These are phyloP conservation scores for Skeletonema potamos DNA, from an alignment of 108 stramenopile species.

Conservation along the genomic window DNA sequence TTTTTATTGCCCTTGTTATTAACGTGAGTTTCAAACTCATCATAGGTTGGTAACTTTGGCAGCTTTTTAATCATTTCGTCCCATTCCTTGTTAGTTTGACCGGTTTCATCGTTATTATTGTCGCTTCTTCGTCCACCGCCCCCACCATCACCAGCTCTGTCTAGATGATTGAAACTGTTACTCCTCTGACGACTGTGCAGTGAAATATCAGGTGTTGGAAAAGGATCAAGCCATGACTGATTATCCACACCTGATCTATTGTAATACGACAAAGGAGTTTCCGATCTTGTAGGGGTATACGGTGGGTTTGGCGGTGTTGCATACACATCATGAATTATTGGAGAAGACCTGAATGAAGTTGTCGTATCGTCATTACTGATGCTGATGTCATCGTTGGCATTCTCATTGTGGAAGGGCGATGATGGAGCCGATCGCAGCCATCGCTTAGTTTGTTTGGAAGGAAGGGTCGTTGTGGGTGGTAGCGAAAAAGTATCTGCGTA, in stretches of 20 bases:
- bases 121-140: background rate
- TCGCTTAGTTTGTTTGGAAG: background rate
- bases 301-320: background rate
- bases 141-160: background rate
- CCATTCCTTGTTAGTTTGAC: constrained; percentile 8
- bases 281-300: background rate
- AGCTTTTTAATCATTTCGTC: background rate
- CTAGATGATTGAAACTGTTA: background rate
- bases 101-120: background rate
- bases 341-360: background rate
- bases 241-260: background rate
- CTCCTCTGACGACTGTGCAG: constrained; percentile 10
- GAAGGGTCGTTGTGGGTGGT: background rate
- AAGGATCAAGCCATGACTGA: constrained; percentile 34
- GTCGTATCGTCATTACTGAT: background rate
- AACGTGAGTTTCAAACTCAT: background rate
- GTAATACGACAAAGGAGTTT: background rate
- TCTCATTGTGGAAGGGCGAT: background rate
- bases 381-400: background rate
- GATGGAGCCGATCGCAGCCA: background rate
- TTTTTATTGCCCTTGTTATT: background rate
- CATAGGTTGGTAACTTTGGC: constrained; percentile 7
- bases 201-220: constrained; percentile 41
- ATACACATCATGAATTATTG: background rate
- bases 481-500: constrained; percentile 8